These are phyloP conservation scores for Proliferodiscus dingleyae DNA, from an alignment of 2,329 filamentous ascomycete genomes.

Conservation along the genomic window DNA sequence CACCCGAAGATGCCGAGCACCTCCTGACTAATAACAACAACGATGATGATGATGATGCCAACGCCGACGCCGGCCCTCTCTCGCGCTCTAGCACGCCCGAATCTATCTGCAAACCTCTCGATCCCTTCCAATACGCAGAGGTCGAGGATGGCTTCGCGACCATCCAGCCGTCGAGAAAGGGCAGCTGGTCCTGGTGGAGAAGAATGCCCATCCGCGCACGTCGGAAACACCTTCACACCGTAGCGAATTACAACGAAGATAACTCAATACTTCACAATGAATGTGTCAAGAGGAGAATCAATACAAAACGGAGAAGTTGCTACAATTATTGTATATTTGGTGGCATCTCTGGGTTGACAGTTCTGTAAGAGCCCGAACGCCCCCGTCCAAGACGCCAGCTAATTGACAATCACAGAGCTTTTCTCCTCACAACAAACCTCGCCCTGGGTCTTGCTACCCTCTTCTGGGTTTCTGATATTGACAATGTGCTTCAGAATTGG, in stretches of 20 bases:
- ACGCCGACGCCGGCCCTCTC: background rate
- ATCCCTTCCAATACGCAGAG: slow-evolving; percentile 6
- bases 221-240: slow-evolving; percentile 6
- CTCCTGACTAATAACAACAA: background rate
- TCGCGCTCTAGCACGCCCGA: background rate
- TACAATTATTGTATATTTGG: slow-evolving; percentile 33
- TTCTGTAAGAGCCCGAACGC: slow-evolving; percentile 31
- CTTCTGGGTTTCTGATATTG: slow-evolving; percentile 28
- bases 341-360: slow-evolving; percentile 33
- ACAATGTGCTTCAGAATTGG: slow-evolving; percentile 33
- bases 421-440: slow-evolving; percentile 33
- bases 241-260: background rate
- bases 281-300: slow-evolving; percentile 1
- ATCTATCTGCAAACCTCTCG: slow-evolving; percentile 5
- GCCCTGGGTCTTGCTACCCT: slow-evolving; percentile 30
- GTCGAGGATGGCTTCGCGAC: slow-evolving; percentile 13
- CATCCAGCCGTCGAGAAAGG: too few relatives aligned
- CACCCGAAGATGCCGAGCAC: background rate
- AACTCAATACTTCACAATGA: background rate
- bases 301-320: slow-evolving; percentile 14
- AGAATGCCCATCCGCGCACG: slow-evolving; percentile 6
- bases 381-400: background rate
- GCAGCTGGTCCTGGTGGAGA: background rate
- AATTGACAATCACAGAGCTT: slow-evolving; percentile 21
- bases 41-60: slow-evolving; percentile 1